Percentiles rank a stretch among this genome's conserved stretches.
phyloP scores from a whole-genome alignment of 2,329 filamentous ascomycete species.

The Cylindrodendrum hubeiense region DNA sequence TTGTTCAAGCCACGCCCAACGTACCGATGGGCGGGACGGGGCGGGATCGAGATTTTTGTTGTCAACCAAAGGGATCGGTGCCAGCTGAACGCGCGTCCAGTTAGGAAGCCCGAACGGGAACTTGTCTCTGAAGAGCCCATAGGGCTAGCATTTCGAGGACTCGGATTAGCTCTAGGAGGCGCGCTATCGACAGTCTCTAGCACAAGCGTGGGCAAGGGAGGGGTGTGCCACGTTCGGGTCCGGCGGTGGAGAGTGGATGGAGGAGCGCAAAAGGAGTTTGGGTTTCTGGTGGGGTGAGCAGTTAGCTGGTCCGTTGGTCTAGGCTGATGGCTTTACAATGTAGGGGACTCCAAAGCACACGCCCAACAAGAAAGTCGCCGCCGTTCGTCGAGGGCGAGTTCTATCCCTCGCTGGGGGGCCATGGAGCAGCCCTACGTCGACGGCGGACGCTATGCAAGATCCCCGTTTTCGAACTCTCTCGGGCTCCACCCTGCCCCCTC shows the following conservation, averaged over 20 bases:
- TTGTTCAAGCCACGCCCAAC: constrained; percentile 11
- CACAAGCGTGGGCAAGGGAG: constrained; percentile 7
- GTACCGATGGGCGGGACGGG: constrained; percentile 17
- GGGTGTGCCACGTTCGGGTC: background rate
- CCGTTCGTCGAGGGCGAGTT: background rate
- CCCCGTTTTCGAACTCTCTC: constrained; percentile 4
- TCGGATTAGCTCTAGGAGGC: constrained; percentile 12
- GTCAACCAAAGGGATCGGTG: constrained; percentile 11
- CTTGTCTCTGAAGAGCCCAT: constrained; percentile 10
- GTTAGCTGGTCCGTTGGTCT: background rate
- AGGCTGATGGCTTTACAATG: background rate
- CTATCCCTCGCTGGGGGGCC: background rate
- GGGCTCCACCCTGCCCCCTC: constrained; percentile 10
- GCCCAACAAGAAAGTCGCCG: too few relatives aligned
- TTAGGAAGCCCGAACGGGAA: constrained; percentile 1
- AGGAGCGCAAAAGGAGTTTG: background rate
- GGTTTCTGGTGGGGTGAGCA: background rate
- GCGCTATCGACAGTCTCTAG: constrained; percentile 26
- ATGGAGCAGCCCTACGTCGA: constrained; percentile 21
- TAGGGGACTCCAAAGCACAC: too few relatives aligned
- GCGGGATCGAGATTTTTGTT: constrained; percentile 22
- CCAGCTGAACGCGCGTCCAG: constrained; percentile 18
- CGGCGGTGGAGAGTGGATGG: constrained; percentile 1
- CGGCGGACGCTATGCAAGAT: constrained; percentile 22
- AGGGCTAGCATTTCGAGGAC: constrained; percentile 19